Evolutionary conservation across 2,329 filamentous ascomycete genomes (phyloP).

Genomic region (Fusarium drepaniforme): DNA sequence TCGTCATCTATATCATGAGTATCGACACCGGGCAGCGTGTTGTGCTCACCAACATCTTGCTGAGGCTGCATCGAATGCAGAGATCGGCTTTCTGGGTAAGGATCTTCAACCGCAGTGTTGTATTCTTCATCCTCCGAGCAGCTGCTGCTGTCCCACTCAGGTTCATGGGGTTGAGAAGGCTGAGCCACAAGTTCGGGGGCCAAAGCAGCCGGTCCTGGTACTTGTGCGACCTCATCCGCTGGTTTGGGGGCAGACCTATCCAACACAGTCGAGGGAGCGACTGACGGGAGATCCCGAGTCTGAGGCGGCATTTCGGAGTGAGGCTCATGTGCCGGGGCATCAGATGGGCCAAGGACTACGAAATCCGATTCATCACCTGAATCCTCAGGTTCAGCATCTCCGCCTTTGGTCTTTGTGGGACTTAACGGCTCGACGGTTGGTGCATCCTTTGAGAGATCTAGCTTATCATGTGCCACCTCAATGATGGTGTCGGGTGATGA

Average conservation of each 20-base stretch:
- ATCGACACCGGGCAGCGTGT: constrained; percentile 12
- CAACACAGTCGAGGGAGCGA: not conserved
- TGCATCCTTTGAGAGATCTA: not conserved
- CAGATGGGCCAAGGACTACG: not conserved
- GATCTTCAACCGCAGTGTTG: not conserved
- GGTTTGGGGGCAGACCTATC: not conserved
- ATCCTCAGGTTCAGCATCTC: not conserved
- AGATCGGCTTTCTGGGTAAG: not conserved
- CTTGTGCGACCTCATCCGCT: not conserved
- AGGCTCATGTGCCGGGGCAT: not conserved
- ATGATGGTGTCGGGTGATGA: not conserved
- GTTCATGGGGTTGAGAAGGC: not conserved
- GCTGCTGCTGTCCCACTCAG: not conserved
- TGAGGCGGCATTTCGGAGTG: not conserved
- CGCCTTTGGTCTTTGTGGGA: not conserved
- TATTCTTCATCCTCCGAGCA: constrained; percentile 11
- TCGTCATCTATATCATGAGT: constrained; percentile 25
- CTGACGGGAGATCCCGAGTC: constrained; percentile 8
- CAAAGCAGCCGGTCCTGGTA: not conserved
- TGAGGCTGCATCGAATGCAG: not conserved
- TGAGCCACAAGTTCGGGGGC: not conserved
- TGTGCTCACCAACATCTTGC: constrained; percentile 11
- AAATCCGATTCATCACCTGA: not conserved
- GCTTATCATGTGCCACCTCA: not conserved
- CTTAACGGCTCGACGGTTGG: not conserved